Base-by-base conservation (phyloP, 495 filamentous ascomycete species). In the Aspergillus biplanus region DNA sequence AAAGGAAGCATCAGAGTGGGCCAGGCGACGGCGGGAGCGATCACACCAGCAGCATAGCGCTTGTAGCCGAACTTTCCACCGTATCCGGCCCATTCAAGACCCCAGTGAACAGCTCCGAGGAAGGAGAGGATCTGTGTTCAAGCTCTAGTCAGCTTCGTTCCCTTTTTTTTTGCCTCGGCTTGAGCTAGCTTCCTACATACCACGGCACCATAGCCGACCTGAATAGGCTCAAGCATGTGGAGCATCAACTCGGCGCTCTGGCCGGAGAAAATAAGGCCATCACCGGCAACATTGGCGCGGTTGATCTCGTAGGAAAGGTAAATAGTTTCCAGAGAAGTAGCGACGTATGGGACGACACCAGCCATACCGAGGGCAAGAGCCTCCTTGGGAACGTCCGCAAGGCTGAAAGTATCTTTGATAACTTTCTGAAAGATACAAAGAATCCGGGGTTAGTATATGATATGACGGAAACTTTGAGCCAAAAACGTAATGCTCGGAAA, bases 51-150 rank as follows among this genome's bases (percentile, higher is more conserved):
- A 33, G 86, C 87, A 73, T 97, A 99, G 56, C 95, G 89, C 60
- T 75, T 81, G 75, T 90, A 91, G 73, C 88, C 83, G 64, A 87
- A 82, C 74, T 85, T 74, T 69, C 94, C 86, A 77, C 93, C 83
- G 82, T 87, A 86, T 62, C 84, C 82, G 59, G 90, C 90, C 80
- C 85, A 92, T 77, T 93, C 90, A 59, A 93, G 78, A 65, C 91
- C 91, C 96, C 96, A 98, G 76, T 99, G 95, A 69, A 97, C 87
- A 39, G 96, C 95, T 53, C 95, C 95, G 27, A 99, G 86, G 84
- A 98, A 98, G 50, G 93, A 96, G 69, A 97, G 89, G 68, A 97
- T 93, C 89, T 91, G 64, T 46, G 46, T 52, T 56, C 44, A 21
- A 18, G 52, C 33, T 4, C 6, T 12, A 21, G 33, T 63, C n/a